Evolutionary conservation across 495 filamentous ascomycete species (phyloP).

Genomic region (Tuber brumale): DNA sequence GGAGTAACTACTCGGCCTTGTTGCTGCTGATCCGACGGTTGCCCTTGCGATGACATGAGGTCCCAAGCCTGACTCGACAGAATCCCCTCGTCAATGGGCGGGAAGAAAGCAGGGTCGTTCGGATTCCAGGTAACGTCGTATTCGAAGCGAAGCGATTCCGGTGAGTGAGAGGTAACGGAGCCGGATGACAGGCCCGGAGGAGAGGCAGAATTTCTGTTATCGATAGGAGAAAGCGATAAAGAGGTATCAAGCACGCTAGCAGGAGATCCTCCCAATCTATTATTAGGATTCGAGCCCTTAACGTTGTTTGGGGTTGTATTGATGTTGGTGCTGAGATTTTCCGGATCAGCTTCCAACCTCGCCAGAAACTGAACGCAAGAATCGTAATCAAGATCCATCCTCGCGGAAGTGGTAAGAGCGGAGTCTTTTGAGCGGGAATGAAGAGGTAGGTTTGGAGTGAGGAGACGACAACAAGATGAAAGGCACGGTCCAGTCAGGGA

Average conservation of each 20-base stretch:
- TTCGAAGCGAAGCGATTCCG: constrained; percentile 40
- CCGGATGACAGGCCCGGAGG: constrained; percentile 41
- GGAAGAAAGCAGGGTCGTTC: constrained; percentile 33
- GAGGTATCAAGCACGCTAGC: constrained; percentile 26
- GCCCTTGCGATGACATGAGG: constrained; percentile 27
- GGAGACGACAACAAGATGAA: constrained; percentile 27
- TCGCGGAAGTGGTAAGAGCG: constrained; percentile 22
- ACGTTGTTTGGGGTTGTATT: constrained; percentile 17
- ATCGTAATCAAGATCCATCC: constrained; percentile 41
- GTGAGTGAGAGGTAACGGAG: constrained; percentile 41
- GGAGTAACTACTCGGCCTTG: constrained; percentile 24
- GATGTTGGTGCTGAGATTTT: constrained; percentile 23
- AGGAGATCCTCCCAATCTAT: constrained; percentile 24
- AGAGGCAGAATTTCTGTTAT: constrained; percentile 34
- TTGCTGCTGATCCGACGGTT: constrained; percentile 25
- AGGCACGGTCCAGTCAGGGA: constrained; percentile 15
- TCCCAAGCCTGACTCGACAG: constrained; percentile 37
- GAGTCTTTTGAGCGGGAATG: constrained; percentile 37
- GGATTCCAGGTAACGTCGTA: constrained; percentile 36
- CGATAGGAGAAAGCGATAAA: constrained; percentile 20
- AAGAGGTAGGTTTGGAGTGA: constrained; percentile 11
- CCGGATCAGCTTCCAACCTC: constrained; percentile 38
- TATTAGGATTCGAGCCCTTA: constrained; percentile 17
- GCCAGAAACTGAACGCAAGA: constrained; percentile 41
- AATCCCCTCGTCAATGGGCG: constrained; percentile 34